A percentile compares a stretch with the other conserved stretches of the same genome.
These are phyloP conservation scores for Taphrina confusa DNA, from an alignment of 1,139 yeast genomes.

Conservation along the genomic window DNA sequence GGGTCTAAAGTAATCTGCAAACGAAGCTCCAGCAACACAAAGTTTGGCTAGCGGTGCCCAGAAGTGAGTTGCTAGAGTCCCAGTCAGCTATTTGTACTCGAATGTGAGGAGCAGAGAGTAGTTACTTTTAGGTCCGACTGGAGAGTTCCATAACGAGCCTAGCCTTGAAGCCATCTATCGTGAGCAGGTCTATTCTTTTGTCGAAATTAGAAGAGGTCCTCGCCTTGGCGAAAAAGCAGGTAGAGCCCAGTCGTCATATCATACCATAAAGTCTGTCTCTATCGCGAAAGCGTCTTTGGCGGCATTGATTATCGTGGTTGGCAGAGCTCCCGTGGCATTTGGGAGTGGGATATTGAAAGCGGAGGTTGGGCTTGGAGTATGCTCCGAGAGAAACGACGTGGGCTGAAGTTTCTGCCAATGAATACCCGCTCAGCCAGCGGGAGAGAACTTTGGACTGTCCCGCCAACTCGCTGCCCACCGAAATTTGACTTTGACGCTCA, in stretches of 20 bases:
- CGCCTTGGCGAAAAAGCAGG: too few species aligned
- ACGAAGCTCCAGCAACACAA: slow-evolving; percentile 35
- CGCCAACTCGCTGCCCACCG: too few species aligned
- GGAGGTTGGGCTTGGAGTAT: too few species aligned
- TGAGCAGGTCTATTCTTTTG: too few species aligned
- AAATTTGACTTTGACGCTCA: too few species aligned
- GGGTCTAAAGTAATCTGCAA: slow-evolving; percentile 37
- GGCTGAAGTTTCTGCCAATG: too few species aligned
- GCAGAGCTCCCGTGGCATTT: slow-evolving; percentile 1
- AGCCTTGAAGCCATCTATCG: slow-evolving; percentile 11
- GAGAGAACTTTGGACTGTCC: too few species aligned
- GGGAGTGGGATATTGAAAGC: too few species aligned
- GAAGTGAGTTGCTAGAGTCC: slow-evolving; percentile 12
- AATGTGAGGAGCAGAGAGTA: not conserved
- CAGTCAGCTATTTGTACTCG: not conserved
- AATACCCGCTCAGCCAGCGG: too few species aligned
- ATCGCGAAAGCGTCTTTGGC: slow-evolving; percentile 5
- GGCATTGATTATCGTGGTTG: not conserved
- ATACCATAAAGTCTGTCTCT: too few species aligned
- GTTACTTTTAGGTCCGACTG: slow-evolving; percentile 30
- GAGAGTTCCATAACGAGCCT: slow-evolving; percentile 26
- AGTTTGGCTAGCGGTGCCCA: slow-evolving; percentile 24
- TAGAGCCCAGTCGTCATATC: too few species aligned
- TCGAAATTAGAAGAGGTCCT: not conserved
- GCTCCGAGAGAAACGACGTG: too few species aligned